Conservation (phyloP, 345 rosid species). For the Pistacia atlantica region DNA sequence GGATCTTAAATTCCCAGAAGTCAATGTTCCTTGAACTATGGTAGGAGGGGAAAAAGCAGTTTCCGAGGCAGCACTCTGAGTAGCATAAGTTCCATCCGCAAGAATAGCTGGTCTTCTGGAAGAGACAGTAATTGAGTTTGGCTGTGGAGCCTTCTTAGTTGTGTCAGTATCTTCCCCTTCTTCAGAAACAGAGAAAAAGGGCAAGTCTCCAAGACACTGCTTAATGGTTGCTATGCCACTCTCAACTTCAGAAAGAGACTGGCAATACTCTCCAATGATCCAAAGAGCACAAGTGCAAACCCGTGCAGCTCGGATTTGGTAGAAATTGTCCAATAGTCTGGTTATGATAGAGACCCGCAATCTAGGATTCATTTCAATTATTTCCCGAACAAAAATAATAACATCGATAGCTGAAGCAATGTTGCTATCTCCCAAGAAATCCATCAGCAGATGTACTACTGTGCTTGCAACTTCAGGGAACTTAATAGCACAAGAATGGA, state of each 20-base stretch:
- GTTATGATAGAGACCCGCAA: conserved; percentile 83
- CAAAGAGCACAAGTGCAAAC: conserved; percentile 92
- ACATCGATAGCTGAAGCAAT: conserved; percentile 91
- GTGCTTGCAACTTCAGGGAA: conserved; percentile 96
- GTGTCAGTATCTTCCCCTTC: conserved; percentile 70
- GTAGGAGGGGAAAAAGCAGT: conserved; percentile 82
- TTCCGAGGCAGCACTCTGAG: conserved; percentile 93
- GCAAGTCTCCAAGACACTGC: conserved; percentile 90
- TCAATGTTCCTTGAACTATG: conserved; percentile 69
- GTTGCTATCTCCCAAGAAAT: conserved; percentile 86
- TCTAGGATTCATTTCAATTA: conserved; percentile 82
- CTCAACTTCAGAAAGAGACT: conserved; percentile 85
- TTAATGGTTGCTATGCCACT: conserved; percentile 77
- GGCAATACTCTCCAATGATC: conserved; percentile 91
- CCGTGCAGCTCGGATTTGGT: conserved; percentile 86
- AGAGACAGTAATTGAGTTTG: conserved; percentile 59
- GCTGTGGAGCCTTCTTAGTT: conserved; percentile 59
- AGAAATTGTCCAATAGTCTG: conserved; percentile 84
- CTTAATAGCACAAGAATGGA: conserved; percentile 86
- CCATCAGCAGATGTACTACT: conserved; percentile 89
- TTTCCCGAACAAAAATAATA: conserved; percentile 75
- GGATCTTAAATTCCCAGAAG: conserved; percentile 84
- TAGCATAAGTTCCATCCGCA: conserved; percentile 90
- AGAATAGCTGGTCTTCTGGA: conserved; percentile 85
- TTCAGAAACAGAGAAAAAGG: conserved; percentile 69